Conservation (phyloP, 352 stramenopile species). For the Stramenopiles sp. region DNA sequence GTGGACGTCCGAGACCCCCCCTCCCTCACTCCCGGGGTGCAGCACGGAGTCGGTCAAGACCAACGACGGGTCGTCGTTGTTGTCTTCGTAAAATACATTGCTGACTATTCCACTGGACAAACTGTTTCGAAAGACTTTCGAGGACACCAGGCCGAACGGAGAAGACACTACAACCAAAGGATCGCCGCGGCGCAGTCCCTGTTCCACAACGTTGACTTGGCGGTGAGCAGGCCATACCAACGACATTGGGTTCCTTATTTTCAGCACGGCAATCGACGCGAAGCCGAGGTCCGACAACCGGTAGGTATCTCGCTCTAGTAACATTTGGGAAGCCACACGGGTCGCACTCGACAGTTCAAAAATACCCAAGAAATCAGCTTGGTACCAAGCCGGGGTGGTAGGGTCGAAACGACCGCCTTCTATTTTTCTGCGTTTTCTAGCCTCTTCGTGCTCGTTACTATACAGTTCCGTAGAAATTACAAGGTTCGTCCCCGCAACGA, state of each 20-base stretch:
- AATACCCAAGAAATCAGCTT: background rate
- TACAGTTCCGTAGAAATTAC: background rate
- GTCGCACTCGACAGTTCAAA: background rate
- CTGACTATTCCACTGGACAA: background rate
- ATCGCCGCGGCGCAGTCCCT: background rate
- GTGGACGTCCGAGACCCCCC: background rate
- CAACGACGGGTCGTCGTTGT: background rate
- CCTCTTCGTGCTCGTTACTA: too few species aligned
- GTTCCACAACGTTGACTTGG: background rate
- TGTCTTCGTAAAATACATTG: background rate
- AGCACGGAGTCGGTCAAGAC: background rate
- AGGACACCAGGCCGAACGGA: background rate
- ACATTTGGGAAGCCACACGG: background rate
- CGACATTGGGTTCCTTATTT: background rate
- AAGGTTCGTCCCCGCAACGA: background rate
- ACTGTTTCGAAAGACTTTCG: background rate
- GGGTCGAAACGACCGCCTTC: background rate
- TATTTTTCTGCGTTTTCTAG: too few species aligned
- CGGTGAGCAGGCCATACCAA: too few species aligned
- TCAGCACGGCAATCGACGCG: background rate
- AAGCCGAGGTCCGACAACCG: background rate
- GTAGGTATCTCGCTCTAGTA: background rate
- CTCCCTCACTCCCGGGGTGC: background rate
- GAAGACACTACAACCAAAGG: background rate
- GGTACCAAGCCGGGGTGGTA: background rate